phyloP scores from a whole-genome alignment of 2,329 filamentous ascomycete genomes.

The Sporothrix phasma region DNA sequence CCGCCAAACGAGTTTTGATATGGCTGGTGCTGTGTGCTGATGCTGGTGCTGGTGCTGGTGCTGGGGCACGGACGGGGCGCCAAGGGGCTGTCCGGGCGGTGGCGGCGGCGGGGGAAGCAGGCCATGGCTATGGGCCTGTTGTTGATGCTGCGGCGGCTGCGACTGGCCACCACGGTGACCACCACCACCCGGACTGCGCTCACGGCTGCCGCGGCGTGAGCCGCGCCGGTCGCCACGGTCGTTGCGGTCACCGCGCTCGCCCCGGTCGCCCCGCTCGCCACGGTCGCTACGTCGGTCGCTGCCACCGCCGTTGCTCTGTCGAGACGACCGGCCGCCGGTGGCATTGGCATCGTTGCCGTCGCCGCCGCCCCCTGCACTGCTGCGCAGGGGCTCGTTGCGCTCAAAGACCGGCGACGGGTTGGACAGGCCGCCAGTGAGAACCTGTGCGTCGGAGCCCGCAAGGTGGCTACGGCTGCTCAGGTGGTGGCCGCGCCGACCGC shows the following conservation, averaged over 20 bases:
- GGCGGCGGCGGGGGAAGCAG: slow-evolving; percentile 9
- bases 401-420: slow-evolving; percentile 40
- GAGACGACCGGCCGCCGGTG: background rate
- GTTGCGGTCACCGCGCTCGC: slow-evolving; percentile 19
- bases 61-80: background rate
- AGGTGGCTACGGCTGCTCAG: slow-evolving; percentile 33
- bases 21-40: background rate
- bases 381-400: slow-evolving; percentile 31
- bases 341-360: background rate
- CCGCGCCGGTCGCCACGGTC: slow-evolving; percentile 23
- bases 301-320: slow-evolving; percentile 1
- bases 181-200: slow-evolving; percentile 34
- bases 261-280: background rate
- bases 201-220: slow-evolving; percentile 33
- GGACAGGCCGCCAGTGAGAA: slow-evolving; percentile 44
- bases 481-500: slow-evolving; percentile 26
- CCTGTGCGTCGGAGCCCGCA: slow-evolving; percentile 46
- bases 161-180: slow-evolving; percentile 23
- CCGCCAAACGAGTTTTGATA: background rate
- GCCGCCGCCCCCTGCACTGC: background rate
- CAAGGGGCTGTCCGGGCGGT: slow-evolving; percentile 5
- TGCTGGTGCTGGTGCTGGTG: background rate
- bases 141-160: slow-evolving; percentile 22
- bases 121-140: background rate
- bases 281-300: background rate